Evolutionary conservation across 352 stramenopile species (phyloP).

Genomic region (Phytophthora capsici): DNA sequence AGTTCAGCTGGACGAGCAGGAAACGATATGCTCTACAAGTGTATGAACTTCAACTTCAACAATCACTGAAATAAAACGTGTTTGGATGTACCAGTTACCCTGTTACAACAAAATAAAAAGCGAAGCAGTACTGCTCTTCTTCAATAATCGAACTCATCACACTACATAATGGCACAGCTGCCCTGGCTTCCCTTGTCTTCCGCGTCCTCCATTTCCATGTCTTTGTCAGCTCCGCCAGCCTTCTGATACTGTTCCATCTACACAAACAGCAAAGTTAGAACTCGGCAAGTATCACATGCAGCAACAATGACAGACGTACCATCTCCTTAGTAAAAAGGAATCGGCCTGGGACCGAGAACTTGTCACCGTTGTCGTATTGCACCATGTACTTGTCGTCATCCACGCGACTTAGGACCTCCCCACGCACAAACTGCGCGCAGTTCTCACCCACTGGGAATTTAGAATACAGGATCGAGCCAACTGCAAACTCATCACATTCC

Average conservation of each 20-base stretch:
- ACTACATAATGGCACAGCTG: constrained; percentile 39
- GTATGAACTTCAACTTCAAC: not conserved
- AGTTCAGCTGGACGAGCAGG: too few relatives aligned
- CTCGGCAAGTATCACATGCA: not conserved
- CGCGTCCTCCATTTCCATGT: constrained; percentile 35
- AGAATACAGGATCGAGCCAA: constrained; percentile 47
- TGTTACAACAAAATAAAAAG: constrained; percentile 17
- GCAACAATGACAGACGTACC: constrained; percentile 37
- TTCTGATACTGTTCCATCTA: constrained; percentile 52
- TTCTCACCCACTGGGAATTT: constrained; percentile 48
- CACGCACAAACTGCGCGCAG: constrained; percentile 51
- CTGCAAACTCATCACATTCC: constrained; percentile 39
- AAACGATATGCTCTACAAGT: too few relatives aligned
- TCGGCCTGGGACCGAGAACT: constrained; percentile 46
- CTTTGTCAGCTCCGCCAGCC: constrained; percentile 15
- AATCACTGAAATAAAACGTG: too few relatives aligned
- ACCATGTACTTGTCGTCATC: constrained; percentile 52
- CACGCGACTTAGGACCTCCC: constrained; percentile 48
- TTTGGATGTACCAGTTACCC: not conserved
- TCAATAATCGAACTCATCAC: constrained; percentile 29
- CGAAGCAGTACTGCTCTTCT: not conserved
- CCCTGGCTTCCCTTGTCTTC: constrained; percentile 14
- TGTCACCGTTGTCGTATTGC: constrained; percentile 66
- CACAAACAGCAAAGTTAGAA: constrained; percentile 7
- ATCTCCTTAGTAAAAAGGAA: constrained; percentile 58